Base-by-base conservation (phyloP, 1,139 yeast species). In the Protomyces gravidus region DNA sequence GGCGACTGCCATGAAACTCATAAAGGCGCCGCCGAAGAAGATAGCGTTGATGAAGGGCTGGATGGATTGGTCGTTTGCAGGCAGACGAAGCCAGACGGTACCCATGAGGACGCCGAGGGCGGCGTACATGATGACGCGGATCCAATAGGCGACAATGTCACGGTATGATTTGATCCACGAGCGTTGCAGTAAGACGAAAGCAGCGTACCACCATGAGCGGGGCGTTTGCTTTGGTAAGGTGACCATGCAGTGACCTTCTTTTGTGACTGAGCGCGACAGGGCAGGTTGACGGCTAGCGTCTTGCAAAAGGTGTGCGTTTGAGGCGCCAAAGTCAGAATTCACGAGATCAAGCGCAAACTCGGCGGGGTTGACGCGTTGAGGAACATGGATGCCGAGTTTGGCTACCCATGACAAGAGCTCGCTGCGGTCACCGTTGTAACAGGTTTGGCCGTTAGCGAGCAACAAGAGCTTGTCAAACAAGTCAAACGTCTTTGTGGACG, bases 401-500 rank as follows among this genome's bases (percentile, higher is more conserved):
- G 81, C 82, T 64, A 78, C 69, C 15, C 62, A 19, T 23, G 52
- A n/a, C 28, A 47, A 46, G 45, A 45, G 27, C 19, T 4, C 80
- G 25, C 23, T 36, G n/a, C 42, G 21, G 6, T 36, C 42, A 78
- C 92, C 95, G 63, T 76, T 79, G 68, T 79, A 85, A 3, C 85
- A 81, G 51, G 81, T 70, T 33, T 82, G 75, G 1, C 92, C 88
- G 58, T 80, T 75, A 0, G 95, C 81, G 40, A 89, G 72, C n/a
- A 89, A 77, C 60, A 90, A 80, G 2, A 88, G 75, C 52, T 80
- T 77, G 69, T 89, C 95, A 66, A 89, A 85, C 47, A 86, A 70
- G 66, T 79, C 76, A 15, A 82, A 73, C 49, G 88, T 86, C 68
- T 88, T 95, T 0, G 87, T 81, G 59, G 95, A 73, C 0, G 96